Percentiles rank a stretch among this genome's conserved stretches.
phyloP scores from a whole-genome alignment of 1,284 basidiomycete genomes.

The Spongiforma sp. region DNA sequence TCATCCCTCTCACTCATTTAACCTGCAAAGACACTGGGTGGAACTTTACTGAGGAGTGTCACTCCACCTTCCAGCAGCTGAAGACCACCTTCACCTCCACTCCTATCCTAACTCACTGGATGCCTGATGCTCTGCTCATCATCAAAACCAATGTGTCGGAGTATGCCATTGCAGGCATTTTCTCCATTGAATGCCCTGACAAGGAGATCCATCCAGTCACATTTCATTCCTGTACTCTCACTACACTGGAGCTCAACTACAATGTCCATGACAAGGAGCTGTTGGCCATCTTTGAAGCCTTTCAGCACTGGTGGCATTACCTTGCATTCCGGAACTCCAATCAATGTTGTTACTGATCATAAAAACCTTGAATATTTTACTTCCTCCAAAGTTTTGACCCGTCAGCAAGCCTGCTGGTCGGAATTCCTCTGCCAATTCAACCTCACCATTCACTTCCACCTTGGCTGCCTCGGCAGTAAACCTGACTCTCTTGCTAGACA shows the following conservation, averaged over 20 bases:
- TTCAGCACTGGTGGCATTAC: background rate
- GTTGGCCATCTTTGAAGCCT: background rate
- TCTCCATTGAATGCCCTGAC: background rate
- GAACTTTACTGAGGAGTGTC: background rate
- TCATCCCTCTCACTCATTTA: background rate
- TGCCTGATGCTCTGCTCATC: background rate
- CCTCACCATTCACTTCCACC: background rate
- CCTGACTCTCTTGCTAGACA: background rate
- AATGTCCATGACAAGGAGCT: background rate
- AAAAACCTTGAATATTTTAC: background rate
- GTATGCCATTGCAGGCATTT: background rate
- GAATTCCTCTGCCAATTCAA: background rate
- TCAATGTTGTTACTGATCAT: background rate
- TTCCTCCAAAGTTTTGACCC: background rate
- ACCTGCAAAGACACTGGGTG: background rate
- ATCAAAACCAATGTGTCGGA: background rate
- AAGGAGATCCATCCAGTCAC: background rate
- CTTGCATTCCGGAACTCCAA: background rate
- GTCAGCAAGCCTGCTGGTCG: background rate
- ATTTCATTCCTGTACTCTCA: background rate
- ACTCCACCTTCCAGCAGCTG: background rate
- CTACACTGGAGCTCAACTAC: background rate
- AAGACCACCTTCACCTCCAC: slow-evolving; percentile 8
- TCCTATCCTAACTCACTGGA: slow-evolving; percentile 3
- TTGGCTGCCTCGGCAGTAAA: background rate